A percentile compares a stretch with the other conserved stretches of the same genome.
Evolutionary conservation across 768 basidiomycete genomes (phyloP).

Genomic region (Russula virescens): DNA sequence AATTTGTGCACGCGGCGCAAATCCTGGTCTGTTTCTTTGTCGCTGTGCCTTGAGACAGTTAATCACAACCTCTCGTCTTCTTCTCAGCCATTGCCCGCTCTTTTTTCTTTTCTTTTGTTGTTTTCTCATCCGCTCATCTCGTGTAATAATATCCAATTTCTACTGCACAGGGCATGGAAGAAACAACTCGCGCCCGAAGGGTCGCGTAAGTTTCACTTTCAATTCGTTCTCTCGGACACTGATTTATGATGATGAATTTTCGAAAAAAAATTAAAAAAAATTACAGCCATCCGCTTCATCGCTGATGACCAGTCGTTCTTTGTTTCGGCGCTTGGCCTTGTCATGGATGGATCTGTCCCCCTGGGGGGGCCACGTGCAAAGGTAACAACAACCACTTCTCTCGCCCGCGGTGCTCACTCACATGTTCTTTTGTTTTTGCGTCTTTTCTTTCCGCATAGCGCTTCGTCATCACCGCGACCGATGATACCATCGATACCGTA

Average conservation of each 20-base stretch:
- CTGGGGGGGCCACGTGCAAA: conserved; percentile 66
- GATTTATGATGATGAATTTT: too few species aligned
- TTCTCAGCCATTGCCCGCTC: too few species aligned
- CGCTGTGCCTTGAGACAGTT: too few species aligned
- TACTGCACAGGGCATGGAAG: conserved; percentile 48
- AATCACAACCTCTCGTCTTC: too few species aligned
- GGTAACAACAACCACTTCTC: conserved; percentile 21
- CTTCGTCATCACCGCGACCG: conserved; percentile 61
- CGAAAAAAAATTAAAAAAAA: too few species aligned
- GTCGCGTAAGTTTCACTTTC: conserved; percentile 38
- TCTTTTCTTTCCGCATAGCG: conserved; percentile 34
- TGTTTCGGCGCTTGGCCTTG: conserved; percentile 37
- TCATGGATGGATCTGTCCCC: conserved; percentile 44
- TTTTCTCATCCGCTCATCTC: neutral
- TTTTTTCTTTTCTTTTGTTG: neutral
- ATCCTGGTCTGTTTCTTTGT: too few species aligned
- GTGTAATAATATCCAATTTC: neutral
- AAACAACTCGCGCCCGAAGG: conserved; percentile 50
- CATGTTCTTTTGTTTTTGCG: neutral
- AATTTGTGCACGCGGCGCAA: too few species aligned
- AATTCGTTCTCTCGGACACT: too few species aligned
- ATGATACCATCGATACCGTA: conserved; percentile 60
- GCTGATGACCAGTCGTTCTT: conserved; percentile 54
- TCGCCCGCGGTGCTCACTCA: neutral
- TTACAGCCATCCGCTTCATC: conserved; percentile 35